These are phyloP conservation scores for Solanum aculeatissimum DNA, from an alignment of 305 asterid genomes.

Conservation along the genomic window DNA sequence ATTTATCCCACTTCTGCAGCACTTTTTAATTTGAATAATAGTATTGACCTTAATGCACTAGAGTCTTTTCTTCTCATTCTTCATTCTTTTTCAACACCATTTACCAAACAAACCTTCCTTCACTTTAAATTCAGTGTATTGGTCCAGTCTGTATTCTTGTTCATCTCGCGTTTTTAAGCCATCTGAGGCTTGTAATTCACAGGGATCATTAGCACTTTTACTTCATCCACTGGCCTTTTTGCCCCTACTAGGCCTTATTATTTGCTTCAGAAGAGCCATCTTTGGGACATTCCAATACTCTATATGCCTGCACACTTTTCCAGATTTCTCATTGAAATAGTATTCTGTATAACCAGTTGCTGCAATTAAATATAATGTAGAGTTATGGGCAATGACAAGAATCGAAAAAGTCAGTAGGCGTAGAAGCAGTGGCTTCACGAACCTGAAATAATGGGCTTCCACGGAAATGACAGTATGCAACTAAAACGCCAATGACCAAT, in stretches of 20 bases:
- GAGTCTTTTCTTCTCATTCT: neutral
- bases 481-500: slow-evolving; percentile 96
- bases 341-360: slow-evolving; percentile 97
- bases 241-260: slow-evolving; percentile 53
- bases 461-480: slow-evolving; percentile 76
- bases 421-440: neutral
- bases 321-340: slow-evolving; percentile 60
- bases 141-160: neutral
- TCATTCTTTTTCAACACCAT: neutral
- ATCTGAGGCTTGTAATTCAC: neutral
- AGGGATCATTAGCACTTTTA: neutral
- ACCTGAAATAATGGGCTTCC: slow-evolving; percentile 98
- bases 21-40: neutral
- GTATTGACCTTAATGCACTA: neutral
- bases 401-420: neutral
- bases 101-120: neutral
- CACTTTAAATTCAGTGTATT: neutral
- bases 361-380: slow-evolving; percentile 17
- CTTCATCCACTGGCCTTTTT: slow-evolving; percentile 2
- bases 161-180: neutral
- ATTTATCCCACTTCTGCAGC: neutral
- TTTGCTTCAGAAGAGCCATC: slow-evolving; percentile 81
- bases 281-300: slow-evolving; percentile 98
- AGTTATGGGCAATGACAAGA: neutral
- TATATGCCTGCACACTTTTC: slow-evolving; percentile 81